These are phyloP conservation scores for Sugiyamaella paludigena DNA, from an alignment of 1,139 yeast genomes.

Conservation along the genomic window DNA sequence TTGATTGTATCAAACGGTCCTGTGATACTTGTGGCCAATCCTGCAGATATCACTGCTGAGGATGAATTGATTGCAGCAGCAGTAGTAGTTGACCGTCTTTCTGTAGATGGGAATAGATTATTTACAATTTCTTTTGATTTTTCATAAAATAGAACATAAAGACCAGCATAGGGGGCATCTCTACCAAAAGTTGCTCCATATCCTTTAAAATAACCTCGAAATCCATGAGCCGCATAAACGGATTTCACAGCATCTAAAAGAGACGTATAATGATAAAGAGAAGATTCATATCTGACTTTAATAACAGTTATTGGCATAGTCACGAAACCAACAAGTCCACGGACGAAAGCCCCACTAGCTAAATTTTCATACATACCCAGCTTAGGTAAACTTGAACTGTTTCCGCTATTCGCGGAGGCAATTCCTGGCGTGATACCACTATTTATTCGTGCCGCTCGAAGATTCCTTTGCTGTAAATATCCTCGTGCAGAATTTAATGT, in stretches of 20 bases:
- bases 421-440: neutral
- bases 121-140: constrained; percentile 53
- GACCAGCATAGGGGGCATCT: constrained; percentile 96
- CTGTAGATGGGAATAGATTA: constrained; percentile 20
- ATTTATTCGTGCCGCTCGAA: neutral
- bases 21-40: constrained; percentile 77
- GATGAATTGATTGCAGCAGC: constrained; percentile 26
- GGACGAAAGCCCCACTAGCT: constrained; percentile 70
- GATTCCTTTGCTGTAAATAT: constrained; percentile 33
- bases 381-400: constrained; percentile 55
- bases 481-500: constrained; percentile 62
- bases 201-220: constrained; percentile 78
- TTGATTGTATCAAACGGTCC: constrained; percentile 96
- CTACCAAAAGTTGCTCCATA: constrained; percentile 82
- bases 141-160: constrained; percentile 83
- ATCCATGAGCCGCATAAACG: constrained; percentile 52
- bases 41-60: constrained; percentile 40
- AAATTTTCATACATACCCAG: constrained; percentile 69
- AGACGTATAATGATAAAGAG: constrained; percentile 66
- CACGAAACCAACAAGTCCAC: constrained; percentile 78
- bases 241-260: constrained; percentile 59
- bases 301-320: constrained; percentile 99
- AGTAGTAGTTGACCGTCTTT: constrained; percentile 14
- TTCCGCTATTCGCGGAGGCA: neutral
- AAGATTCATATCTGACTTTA: constrained; percentile 79